Percentiles rank a stretch among this genome's conserved stretches.
Evolutionary conservation across 2,329 filamentous ascomycete genomes (phyloP).

Genomic region (Pseudovirgaria hyperparasitica): DNA sequence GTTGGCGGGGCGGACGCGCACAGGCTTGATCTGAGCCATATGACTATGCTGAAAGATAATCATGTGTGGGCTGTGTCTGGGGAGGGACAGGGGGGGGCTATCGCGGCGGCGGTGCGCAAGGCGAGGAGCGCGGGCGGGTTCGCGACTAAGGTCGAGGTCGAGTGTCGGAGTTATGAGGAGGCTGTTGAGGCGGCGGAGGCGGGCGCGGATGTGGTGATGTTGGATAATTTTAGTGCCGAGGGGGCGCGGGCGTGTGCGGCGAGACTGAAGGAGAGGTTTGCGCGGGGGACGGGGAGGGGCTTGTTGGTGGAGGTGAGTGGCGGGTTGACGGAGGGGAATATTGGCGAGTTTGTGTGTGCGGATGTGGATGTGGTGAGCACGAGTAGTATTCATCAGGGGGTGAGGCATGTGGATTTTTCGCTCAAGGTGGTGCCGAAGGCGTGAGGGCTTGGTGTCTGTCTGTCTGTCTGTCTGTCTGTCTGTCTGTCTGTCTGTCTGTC

Average conservation of each 20-base stretch:
- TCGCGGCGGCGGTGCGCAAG: constrained; percentile 71
- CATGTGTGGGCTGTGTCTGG: constrained; percentile 83
- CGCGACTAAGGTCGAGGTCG: constrained; percentile 87
- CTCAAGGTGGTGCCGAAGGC: constrained; percentile 62
- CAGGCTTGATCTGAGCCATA: constrained; percentile 71
- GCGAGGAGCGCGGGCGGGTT: constrained; percentile 81
- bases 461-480: no score
- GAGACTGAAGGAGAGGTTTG: constrained; percentile 70
- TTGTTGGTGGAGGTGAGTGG: constrained; percentile 86
- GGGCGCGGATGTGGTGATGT: constrained; percentile 91
- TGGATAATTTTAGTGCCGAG: constrained; percentile 84
- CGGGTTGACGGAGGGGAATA: constrained; percentile 75
- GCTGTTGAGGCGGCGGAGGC: constrained; percentile 84
- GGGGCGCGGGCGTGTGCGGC: constrained; percentile 63
- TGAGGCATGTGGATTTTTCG: constrained; percentile 88
- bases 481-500: no score
- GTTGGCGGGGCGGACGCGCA: constrained; percentile 88
- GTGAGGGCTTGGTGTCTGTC: no score
- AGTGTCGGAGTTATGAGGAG: constrained; percentile 78
- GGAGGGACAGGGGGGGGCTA: constrained; percentile 62
- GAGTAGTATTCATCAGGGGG: constrained; percentile 92
- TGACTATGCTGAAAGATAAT: constrained; percentile 99
- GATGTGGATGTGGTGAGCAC: constrained; percentile 95
- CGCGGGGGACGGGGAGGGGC: constrained; percentile 47
- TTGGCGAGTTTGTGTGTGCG: constrained; percentile 60